These are phyloP conservation scores for Aureobasidium namibiae DNA, from an alignment of 2,329 filamentous ascomycete genomes.

Conservation along the genomic window DNA sequence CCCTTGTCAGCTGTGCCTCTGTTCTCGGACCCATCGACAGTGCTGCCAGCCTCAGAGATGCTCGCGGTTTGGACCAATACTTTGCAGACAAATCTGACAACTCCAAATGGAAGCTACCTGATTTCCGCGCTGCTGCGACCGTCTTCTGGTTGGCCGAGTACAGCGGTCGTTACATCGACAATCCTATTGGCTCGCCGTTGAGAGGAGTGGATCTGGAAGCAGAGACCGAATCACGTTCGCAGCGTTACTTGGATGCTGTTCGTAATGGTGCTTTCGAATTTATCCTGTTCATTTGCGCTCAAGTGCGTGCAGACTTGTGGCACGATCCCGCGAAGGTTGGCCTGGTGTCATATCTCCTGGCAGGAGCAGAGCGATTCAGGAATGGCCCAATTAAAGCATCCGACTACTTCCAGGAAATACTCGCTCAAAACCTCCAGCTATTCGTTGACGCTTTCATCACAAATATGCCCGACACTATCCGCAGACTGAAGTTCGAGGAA, in stretches of 20 bases:
- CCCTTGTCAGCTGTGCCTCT: conserved; percentile 67
- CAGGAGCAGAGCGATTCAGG: conserved; percentile 62
- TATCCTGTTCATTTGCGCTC: conserved; percentile 73
- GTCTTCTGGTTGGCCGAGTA: conserved; percentile 92
- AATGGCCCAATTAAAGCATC: conserved; percentile 59
- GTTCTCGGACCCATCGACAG: conserved; percentile 72
- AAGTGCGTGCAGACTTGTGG: conserved; percentile 74
- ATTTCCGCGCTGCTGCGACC: conserved; percentile 68
- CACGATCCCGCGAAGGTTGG: conserved; percentile 78
- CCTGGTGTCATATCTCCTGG: conserved; percentile 72
- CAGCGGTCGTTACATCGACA: conserved; percentile 78
- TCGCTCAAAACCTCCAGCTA: conserved; percentile 75
- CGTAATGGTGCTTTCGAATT: conserved; percentile 84
- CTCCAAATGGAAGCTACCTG: conserved; percentile 62
- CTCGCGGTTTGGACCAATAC: conserved; percentile 59
- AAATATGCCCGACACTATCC: conserved; percentile 86
- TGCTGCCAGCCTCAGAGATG: conserved; percentile 57
- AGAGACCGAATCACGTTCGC: conserved; percentile 62
- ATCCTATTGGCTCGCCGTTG: conserved; percentile 51
- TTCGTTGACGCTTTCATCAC: conserved; percentile 91
- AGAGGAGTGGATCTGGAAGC: conserved; percentile 54
- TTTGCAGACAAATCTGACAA: conserved; percentile 61
- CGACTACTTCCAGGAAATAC: conserved; percentile 58
- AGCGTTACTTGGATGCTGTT: conserved; percentile 55
- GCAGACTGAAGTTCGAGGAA: conserved; percentile 77